phyloP scores from a whole-genome alignment of 2,329 filamentous ascomycete genomes.

The Ascochyta lentis region DNA sequence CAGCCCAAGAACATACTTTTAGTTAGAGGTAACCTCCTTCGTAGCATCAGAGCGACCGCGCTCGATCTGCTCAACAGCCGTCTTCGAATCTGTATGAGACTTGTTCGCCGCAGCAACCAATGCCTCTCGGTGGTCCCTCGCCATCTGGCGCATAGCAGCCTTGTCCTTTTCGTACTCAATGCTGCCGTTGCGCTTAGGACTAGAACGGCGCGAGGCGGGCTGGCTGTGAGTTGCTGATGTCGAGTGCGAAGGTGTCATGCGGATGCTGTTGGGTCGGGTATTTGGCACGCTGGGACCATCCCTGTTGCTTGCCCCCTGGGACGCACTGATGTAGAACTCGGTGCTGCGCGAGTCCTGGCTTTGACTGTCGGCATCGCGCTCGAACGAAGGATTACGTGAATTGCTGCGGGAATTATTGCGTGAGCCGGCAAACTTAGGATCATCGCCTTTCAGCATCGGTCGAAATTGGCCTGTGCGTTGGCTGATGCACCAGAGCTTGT shows the following conservation, averaged over 20 bases:
- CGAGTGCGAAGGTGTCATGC: conserved; percentile 28
- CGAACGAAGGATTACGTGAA: conserved; percentile 32
- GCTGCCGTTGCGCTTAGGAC: conserved; percentile 38
- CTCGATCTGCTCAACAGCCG: conserved; percentile 24
- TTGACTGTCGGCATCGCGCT: conserved; percentile 25
- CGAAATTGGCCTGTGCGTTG: conserved; percentile 47
- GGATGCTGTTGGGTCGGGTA: conserved; percentile 40
- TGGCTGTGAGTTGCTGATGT: conserved; percentile 30
- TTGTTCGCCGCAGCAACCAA: conserved; percentile 17
- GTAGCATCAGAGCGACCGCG: conserved; percentile 22
- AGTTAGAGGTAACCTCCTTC: conserved; percentile 9
- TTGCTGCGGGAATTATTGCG: conserved; percentile 27
- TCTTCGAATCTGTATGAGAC: conserved; percentile 14
- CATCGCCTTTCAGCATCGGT: conserved; percentile 49
- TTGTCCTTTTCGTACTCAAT: conserved; percentile 41
- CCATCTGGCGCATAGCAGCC: conserved; percentile 34
- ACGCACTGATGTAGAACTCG: conserved; percentile 24
- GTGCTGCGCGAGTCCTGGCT: conserved; percentile 44
- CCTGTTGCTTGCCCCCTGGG: conserved; percentile 31
- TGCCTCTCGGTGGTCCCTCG: conserved; percentile 38
- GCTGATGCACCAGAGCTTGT: conserved; percentile 58
- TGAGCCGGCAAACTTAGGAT: conserved; percentile 42
- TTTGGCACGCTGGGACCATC: conserved; percentile 36
- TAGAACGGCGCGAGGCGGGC: conserved; percentile 34
- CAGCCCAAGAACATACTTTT: conserved; percentile 3